A percentile compares a stretch with the other conserved stretches of the same genome.
These are phyloP conservation scores for Claviceps quebecensis DNA, from an alignment of 2,329 filamentous ascomycete genomes.

Conservation along the genomic window DNA sequence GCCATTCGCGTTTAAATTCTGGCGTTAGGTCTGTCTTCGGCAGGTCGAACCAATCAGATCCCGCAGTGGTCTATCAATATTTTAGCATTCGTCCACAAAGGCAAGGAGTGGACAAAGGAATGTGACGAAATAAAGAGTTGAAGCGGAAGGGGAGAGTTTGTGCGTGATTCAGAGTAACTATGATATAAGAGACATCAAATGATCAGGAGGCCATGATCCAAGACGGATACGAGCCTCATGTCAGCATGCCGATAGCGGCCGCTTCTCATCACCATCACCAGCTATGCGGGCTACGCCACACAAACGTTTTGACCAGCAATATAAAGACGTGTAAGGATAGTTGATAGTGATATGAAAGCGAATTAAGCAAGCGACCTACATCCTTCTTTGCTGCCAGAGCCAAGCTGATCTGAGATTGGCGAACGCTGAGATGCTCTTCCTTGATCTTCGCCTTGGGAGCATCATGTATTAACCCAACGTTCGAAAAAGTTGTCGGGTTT, in stretches of 20 bases:
- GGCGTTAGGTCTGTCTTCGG: constrained; percentile 73
- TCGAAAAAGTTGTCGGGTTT: neutral
- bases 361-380: neutral
- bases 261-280: constrained; percentile 26
- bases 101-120: neutral
- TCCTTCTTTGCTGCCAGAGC: neutral
- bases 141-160: neutral
- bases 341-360: neutral
- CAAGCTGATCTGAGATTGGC: neutral
- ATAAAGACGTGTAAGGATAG: neutral
- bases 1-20: constrained; percentile 76
- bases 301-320: too few relatives aligned
- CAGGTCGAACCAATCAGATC: constrained; percentile 74
- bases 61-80: constrained; percentile 43
- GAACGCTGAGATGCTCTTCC: neutral
- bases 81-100: constrained; percentile 10
- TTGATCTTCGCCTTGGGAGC: neutral
- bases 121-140: neutral
- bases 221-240: constrained; percentile 25
- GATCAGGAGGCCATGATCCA: constrained; percentile 41
- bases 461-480: neutral
- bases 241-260: constrained; percentile 23
- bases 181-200: constrained; percentile 42
- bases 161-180: constrained; percentile 57
- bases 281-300: neutral